phyloP scores from a whole-genome alignment of 345 rosid genomes.

The Brassica incana region DNA sequence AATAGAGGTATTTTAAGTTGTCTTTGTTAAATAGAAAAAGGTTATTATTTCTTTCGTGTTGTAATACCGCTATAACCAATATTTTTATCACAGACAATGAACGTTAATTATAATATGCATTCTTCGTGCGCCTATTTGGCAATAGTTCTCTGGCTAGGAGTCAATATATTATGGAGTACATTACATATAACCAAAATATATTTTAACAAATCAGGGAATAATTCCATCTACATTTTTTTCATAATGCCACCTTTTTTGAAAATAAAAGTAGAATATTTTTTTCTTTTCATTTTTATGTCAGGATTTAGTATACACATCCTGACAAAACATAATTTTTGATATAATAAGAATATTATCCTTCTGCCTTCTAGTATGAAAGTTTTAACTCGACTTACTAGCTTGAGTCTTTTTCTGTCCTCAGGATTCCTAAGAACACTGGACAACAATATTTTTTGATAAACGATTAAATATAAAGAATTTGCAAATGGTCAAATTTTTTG shows the following conservation, averaged over 20 bases:
- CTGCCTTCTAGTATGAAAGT: not conserved
- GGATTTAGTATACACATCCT: not conserved
- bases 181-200: slow-evolving; percentile 11
- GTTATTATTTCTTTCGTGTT: not conserved
- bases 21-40: not conserved
- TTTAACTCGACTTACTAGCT: not conserved
- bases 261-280: not conserved
- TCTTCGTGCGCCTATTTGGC: slow-evolving; percentile 21
- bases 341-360: not conserved
- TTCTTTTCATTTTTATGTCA: not conserved
- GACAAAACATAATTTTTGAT: not conserved
- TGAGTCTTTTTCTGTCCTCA: not conserved
- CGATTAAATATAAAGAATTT: not conserved
- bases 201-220: not conserved
- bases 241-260: not conserved
- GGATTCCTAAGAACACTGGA: not conserved
- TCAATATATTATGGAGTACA: slow-evolving; percentile 5
- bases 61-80: not conserved
- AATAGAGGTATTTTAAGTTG: not conserved
- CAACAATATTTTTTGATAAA: not conserved
- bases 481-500: not conserved
- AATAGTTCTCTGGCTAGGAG: slow-evolving; percentile 25
- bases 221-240: not conserved
- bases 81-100: not conserved
- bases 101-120: not conserved